Conservation (phyloP, 2,329 filamentous ascomycete species). For the Xylariaceae sp. region DNA sequence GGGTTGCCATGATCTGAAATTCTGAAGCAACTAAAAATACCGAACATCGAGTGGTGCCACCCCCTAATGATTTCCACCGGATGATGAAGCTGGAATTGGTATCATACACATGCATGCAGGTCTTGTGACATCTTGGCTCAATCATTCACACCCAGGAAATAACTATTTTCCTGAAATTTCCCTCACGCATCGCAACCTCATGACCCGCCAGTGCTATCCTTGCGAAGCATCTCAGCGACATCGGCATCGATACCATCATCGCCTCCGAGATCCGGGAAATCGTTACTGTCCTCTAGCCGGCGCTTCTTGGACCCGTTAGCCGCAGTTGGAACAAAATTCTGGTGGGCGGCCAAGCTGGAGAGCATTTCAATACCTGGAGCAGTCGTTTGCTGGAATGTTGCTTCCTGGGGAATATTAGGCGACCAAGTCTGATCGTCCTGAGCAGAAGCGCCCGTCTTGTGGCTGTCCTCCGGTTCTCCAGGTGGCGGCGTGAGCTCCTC, state of each 20-base stretch:
- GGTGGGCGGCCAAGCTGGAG: constrained; percentile 37
- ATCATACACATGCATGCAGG: too few species aligned
- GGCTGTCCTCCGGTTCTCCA: constrained; percentile 11
- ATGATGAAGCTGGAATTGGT: too few species aligned
- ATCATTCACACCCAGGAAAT: too few species aligned
- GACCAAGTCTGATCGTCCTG: constrained; percentile 14
- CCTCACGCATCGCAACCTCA: too few species aligned
- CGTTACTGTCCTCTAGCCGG: constrained; percentile 46
- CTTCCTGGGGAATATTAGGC: constrained; percentile 18
- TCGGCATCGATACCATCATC: constrained; percentile 55
- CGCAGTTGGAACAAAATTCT: constrained; percentile 45
- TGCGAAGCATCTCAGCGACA: constrained; percentile 50
- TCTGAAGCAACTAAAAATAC: too few species aligned
- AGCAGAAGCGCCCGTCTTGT: constrained; percentile 8
- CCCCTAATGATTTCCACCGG: too few species aligned
- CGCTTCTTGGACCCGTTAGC: constrained; percentile 54
- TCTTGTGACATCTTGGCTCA: too few species aligned
- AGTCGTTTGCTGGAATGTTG: constrained; percentile 15
- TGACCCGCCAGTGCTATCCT: constrained; percentile 29
- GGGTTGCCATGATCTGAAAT: too few species aligned
- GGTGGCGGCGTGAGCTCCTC: constrained; percentile 84
- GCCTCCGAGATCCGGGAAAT: constrained; percentile 50
- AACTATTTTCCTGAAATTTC: too few species aligned
- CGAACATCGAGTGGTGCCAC: too few species aligned
- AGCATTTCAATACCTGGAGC: constrained; percentile 36